Evolutionary conservation across 148 eudicot genomes (phyloP).

Genomic region (Vaccinium darrowii): DNA sequence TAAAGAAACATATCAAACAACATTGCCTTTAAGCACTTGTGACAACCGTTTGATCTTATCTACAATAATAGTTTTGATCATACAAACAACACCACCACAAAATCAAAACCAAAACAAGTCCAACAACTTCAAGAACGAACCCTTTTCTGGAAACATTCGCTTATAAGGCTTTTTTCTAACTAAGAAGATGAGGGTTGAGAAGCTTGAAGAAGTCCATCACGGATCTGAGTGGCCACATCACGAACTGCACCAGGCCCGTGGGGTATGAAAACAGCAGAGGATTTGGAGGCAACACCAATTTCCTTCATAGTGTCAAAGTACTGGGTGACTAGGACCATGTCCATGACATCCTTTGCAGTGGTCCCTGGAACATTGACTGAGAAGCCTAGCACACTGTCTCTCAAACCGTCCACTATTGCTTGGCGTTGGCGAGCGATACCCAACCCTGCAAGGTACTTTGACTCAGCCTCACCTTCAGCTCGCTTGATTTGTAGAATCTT

Average conservation of each 20-base stretch:
- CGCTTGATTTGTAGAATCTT: slow-evolving; percentile 18
- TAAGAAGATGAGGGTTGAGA: not conserved
- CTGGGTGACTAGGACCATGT: slow-evolving; percentile 18
- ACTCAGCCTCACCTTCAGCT: slow-evolving; percentile 15
- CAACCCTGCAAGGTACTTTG: slow-evolving; percentile 17
- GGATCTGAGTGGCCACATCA: slow-evolving; percentile 33
- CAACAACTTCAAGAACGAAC: not conserved
- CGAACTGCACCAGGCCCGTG: slow-evolving; percentile 38
- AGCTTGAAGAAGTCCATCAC: slow-evolving; percentile 37
- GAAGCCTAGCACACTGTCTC: slow-evolving; percentile 20
- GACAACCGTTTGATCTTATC: not conserved
- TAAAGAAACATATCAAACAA: not conserved
- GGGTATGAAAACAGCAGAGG: slow-evolving; percentile 34
- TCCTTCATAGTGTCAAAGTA: slow-evolving; percentile 42
- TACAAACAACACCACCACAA: not conserved
- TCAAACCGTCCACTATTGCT: slow-evolving; percentile 16
- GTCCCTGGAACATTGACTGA: slow-evolving; percentile 12
- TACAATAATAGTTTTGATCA: not conserved
- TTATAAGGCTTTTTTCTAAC: not conserved
- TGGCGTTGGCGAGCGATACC: slow-evolving; percentile 16
- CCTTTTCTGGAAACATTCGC: not conserved
- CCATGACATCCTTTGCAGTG: slow-evolving; percentile 18
- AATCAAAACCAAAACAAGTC: not conserved
- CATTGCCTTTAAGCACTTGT: not conserved
- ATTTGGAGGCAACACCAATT: slow-evolving; percentile 33